Base-by-base conservation (phyloP, 2,329 filamentous ascomycete genomes). In the Hymenoscyphus scutula region DNA sequence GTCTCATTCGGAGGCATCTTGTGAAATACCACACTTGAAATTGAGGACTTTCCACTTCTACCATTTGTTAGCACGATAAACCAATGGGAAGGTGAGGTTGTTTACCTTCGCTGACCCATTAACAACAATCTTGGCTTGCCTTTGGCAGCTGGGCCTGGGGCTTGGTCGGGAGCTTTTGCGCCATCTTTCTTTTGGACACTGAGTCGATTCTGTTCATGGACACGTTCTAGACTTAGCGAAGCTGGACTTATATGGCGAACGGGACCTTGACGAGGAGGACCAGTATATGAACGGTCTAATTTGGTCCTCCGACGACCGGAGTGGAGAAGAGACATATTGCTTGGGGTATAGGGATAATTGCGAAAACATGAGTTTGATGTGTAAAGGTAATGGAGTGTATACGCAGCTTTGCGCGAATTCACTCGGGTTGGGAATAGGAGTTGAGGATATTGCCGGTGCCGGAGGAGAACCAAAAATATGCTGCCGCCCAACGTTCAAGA, bases 1-100 rank as follows among this genome's bases (percentile, higher is more conserved):
- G 95, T 98, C 79, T 99, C 96, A 70, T 91, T 96, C 1, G 95
- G 93, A 2, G 94, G 92, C 74, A 98, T 88, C 76, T 99, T 99
- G 77, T 98, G 93, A 73, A 99, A 98, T n/a, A 99, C 94, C 56
- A 99, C 96, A 73, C 92, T 98, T 29, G 93, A 95, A 74, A 99
- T 98, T 5, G 95, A 99, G 0, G 95, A 98, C 76, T 99, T 99
- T 64, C 95, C 95, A 74, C 93, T 97, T 79, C 95, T 99, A 69
- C 29, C 68, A 27, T 60, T 17, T 37, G 61, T 76, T 53, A 72
- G 66, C 51, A 59, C 32, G 57, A 37, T 63, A 53, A 55, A 58
- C 7, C 15, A 48, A 45, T n/a, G 15, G 2, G 11, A 25, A 17
- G 19, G 29, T 7, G 38, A 19, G 30, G 13, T 61, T 61, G 74